These are phyloP conservation scores for Lepidium aucheri DNA, from an alignment of 345 rosid genomes.

Conservation along the genomic window DNA sequence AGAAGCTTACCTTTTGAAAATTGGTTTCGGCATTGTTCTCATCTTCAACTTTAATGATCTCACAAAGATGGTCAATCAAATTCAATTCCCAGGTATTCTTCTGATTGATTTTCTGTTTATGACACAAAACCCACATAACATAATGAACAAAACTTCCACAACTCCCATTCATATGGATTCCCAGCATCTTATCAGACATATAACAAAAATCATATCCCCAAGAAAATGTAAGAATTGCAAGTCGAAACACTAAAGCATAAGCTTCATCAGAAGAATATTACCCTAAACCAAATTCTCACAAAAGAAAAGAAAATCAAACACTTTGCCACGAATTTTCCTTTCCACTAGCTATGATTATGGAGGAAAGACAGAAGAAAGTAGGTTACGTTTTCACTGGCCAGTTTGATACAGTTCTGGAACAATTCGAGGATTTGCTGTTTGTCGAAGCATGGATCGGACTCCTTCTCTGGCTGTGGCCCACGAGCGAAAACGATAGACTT, in stretches of 20 bases:
- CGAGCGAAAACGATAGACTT: conserved; percentile 33
- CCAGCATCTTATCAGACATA: neutral
- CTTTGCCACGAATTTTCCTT: neutral
- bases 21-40: conserved; percentile 79
- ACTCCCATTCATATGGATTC: neutral
- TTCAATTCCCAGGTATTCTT: conserved; percentile 87
- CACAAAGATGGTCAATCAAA: conserved; percentile 77
- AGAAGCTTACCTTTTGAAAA: conserved; percentile 68
- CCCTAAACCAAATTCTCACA: neutral
- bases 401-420: conserved; percentile 85
- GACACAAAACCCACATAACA: neutral
- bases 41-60: conserved; percentile 82
- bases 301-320: neutral
- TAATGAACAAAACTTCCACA: neutral
- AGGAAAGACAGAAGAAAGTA: neutral
- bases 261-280: neutral
- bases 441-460: conserved; percentile 52
- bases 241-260: neutral
- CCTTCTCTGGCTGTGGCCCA: conserved; percentile 25
- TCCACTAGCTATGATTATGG: neutral
- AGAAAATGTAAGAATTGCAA: neutral
- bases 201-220: neutral
- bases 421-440: conserved; percentile 78
- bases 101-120: conserved; percentile 73
- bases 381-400: conserved; percentile 86